Percentiles rank a stretch among this genome's conserved stretches.
Evolutionary conservation across 345 rosid genomes (phyloP).

Genomic region (Angophora floribunda): DNA sequence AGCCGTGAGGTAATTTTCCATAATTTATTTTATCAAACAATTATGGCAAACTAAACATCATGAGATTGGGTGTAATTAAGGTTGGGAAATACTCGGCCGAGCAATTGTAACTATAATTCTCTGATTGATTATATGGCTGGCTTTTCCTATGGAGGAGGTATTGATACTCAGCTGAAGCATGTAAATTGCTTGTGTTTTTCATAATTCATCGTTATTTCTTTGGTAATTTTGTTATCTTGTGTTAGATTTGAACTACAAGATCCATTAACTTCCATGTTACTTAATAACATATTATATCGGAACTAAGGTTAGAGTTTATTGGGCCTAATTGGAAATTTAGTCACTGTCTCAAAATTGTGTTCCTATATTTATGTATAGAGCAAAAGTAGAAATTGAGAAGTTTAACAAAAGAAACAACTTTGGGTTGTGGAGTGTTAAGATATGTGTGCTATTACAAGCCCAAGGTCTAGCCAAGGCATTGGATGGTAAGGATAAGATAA

Average conservation of each 20-base stretch:
- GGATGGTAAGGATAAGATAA: background rate
- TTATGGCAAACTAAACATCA: background rate
- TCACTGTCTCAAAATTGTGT: no score
- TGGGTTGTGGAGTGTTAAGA: background rate
- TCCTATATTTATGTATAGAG: background rate
- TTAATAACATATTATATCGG: background rate
- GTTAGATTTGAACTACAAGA: background rate
- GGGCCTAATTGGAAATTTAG: background rate
- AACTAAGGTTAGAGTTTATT: background rate
- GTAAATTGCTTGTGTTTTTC: background rate
- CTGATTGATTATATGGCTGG: no score
- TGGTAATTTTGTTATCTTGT: accelerated
- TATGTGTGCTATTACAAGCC: background rate
- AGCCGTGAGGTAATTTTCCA: background rate
- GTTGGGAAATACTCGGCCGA: background rate
- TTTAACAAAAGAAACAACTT: no score
- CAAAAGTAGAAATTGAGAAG: background rate
- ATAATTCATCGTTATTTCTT: no score
- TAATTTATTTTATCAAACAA: background rate
- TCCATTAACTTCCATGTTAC: background rate
- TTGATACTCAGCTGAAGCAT: background rate
- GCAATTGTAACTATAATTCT: background rate
- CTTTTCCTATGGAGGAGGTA: background rate
- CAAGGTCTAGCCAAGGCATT: background rate
- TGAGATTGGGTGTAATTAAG: background rate